Evolutionary conservation across 2,329 filamentous ascomycete genomes (phyloP).

Genomic region (Fusarium sp.): DNA sequence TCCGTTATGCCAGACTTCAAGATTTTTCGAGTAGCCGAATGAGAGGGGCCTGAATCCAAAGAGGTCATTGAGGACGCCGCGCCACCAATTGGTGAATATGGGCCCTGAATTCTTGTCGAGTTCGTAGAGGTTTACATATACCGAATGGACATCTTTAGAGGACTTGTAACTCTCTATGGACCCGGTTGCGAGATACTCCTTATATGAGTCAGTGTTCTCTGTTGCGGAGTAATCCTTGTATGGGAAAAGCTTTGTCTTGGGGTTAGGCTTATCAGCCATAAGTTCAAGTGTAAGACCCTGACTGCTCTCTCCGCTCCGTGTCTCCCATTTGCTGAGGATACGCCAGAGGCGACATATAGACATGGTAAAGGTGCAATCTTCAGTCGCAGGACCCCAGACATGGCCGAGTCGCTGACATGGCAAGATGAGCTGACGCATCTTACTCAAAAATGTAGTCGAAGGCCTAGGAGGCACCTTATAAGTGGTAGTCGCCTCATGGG

Average conservation of each 20-base stretch:
- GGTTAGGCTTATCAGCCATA: neutral
- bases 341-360: conserved; percentile 12
- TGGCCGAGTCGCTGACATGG: too few relatives aligned
- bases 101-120: too few relatives aligned
- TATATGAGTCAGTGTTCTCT: neutral
- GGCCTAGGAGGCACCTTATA: conserved; percentile 33
- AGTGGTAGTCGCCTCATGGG: conserved; percentile 41
- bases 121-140: neutral
- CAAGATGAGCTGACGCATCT: conserved; percentile 46
- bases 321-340: neutral
- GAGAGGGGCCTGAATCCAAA: conserved; percentile 16
- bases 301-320: neutral
- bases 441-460: conserved; percentile 44
- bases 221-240: too few relatives aligned
- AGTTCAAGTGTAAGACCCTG: conserved; percentile 17
- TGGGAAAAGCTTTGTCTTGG: too few relatives aligned
- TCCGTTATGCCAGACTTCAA: fast-evolving
- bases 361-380: conserved; percentile 9
- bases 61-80: neutral
- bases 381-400: neutral
- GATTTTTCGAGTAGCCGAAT: neutral
- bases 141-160: neutral
- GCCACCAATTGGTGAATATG: too few relatives aligned
- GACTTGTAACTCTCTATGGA: neutral
- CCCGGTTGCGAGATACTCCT: neutral